phyloP scores from a whole-genome alignment of 2,329 filamentous ascomycete species.

The Calonectria hongkongensis region DNA sequence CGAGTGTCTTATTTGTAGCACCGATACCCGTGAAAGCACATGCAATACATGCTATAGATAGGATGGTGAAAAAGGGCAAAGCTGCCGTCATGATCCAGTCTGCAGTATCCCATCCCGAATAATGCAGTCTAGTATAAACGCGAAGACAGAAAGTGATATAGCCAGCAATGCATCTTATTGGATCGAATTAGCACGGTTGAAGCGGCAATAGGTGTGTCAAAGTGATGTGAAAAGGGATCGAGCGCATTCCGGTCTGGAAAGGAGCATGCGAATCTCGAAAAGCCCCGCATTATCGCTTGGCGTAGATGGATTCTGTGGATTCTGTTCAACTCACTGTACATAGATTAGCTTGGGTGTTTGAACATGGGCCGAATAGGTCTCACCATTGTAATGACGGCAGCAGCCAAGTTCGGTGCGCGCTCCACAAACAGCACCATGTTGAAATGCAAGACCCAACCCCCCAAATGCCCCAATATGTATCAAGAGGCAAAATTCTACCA shows the following conservation, averaged over 20 bases:
- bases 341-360: neutral
- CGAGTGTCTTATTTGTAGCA: neutral
- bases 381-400: conserved; percentile 11
- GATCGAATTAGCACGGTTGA: neutral
- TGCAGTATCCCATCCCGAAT: neutral
- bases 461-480: neutral
- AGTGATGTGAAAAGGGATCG: neutral
- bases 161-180: neutral
- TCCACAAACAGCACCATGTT: neutral
- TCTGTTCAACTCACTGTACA: neutral
- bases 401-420: neutral
- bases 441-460: neutral
- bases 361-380: neutral
- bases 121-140: neutral
- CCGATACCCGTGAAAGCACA: neutral
- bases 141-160: conserved; percentile 7
- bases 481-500: neutral
- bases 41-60: neutral
- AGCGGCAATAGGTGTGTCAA: no score
- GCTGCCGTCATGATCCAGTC: conserved; percentile 10
- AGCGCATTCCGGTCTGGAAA: no score
- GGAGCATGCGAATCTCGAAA: no score
- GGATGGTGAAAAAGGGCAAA: neutral
- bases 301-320: neutral
- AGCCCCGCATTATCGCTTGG: neutral